These are phyloP conservation scores for Cryptococcus sp. DNA, from an alignment of 1,284 basidiomycete species.

Conservation along the genomic window DNA sequence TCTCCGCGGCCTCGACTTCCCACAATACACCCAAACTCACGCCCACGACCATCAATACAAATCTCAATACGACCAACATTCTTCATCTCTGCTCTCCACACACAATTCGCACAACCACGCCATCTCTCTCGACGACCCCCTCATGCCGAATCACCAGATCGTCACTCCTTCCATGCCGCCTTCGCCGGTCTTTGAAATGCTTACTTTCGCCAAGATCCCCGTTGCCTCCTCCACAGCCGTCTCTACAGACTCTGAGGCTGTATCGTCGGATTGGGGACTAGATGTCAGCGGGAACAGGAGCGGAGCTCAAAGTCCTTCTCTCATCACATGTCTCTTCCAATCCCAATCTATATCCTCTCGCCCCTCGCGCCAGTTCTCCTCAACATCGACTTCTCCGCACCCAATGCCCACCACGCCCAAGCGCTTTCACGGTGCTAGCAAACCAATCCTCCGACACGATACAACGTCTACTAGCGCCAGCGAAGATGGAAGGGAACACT, in stretches of 20 bases:
- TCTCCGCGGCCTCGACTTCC: neutral
- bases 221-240: conserved; percentile 12
- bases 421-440: neutral
- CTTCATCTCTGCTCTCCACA: conserved; percentile 8
- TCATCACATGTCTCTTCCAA: conserved; percentile 15
- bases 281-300: conserved; percentile 1
- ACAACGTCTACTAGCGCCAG: conserved; percentile 16
- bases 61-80: neutral
- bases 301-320: conserved; percentile 14
- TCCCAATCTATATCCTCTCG: conserved; percentile 1
- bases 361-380: neutral
- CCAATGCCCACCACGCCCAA: conserved; percentile 6
- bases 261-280: conserved; percentile 15
- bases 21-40: neutral
- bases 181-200: conserved; percentile 8
- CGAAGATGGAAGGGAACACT: conserved; percentile 15
- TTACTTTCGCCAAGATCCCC: conserved; percentile 16
- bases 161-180: conserved; percentile 3
- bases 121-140: conserved; percentile 3
- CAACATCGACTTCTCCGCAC: neutral
- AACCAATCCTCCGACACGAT: conserved; percentile 17
- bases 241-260: conserved; percentile 19
- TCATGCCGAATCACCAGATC: neutral
- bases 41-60: neutral
- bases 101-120: neutral